phyloP scores from a whole-genome alignment of 768 basidiomycete genomes.

The Suillus brevipes region DNA sequence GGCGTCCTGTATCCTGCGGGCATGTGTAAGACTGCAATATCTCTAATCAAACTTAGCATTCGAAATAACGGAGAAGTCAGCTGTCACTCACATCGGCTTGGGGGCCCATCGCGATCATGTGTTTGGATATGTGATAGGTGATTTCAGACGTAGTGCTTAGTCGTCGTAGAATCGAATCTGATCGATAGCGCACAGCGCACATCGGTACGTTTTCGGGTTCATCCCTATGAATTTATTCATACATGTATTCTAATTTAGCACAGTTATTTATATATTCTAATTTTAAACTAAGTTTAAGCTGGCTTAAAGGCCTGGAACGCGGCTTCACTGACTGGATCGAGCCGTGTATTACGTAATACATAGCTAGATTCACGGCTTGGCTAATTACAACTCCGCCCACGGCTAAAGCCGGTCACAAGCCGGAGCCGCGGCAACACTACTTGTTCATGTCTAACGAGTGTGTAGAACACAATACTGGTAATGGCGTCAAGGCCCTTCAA shows the following conservation, averaged over 20 bases:
- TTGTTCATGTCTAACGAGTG: not conserved
- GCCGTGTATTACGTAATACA: not conserved
- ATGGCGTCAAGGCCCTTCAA: not conserved
- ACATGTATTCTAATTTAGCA: not conserved
- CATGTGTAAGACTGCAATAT: not conserved
- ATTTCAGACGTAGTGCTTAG: not conserved
- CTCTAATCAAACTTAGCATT: not conserved
- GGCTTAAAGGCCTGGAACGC: not conserved
- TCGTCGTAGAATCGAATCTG: not conserved
- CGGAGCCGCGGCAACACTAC: not conserved
- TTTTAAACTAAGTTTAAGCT: not conserved
- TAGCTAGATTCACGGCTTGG: not conserved
- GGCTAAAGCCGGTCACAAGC: not conserved
- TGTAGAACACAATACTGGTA: not conserved
- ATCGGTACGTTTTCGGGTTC: not conserved
- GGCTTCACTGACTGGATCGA: not conserved
- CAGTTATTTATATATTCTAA: not conserved
- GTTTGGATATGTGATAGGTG: not conserved
- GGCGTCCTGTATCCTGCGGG: too few relatives aligned
- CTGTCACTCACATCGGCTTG: not conserved
- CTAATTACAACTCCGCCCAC: not conserved
- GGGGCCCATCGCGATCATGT: not conserved
- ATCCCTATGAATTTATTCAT: not conserved
- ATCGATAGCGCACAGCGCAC: not conserved
- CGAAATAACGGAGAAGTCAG: not conserved